Evolutionary conservation across 2,329 filamentous ascomycete species (phyloP), one percentile per base, ranked within the genome.

Genomic region (Calycina herbarum): DNA sequence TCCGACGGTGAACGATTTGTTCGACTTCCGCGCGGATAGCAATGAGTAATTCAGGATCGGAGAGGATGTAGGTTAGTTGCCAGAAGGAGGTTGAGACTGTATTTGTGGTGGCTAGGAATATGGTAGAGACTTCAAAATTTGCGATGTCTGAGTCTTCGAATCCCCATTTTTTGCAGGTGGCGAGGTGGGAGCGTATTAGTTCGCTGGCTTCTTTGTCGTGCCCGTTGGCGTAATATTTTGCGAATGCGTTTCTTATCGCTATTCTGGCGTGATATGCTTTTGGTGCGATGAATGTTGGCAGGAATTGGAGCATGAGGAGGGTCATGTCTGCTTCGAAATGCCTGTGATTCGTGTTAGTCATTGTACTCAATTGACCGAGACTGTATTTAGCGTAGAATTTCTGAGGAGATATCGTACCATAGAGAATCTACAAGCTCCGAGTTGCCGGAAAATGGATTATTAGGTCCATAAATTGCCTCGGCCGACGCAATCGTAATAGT

Each of bases 381-480:
- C 54, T 17, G 58, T 11, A 7, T 13, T 40, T n/a, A 51, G 58
- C 33, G 48, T 13, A 45, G 5, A n/a, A 31, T 2, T 6, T n/a
- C 11, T 17, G 15, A 11, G 31, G 13, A 7, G 20, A 7, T 11
- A 51, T 59, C 61, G 17, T 65, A 69, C 79, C 76, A 79, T 24
- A 82, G 76, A n/a, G 76, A 76, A 13, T 80, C 73, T 15, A 80
- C 68, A 5, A 82, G 69, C 2, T 68, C 68, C 1, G 75, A 72
- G 20, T 81, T 70, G 1, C 70, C 61, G 11, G 69, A 74, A 38
- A 82, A 76, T 0, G 81, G 80, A 68, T 83, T 82, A 0, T 78
- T 64, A 1, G 79, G 76, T 1, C 82, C 82, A 64, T 80, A 84
- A n/a, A 84, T 72, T 2, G 79, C 78, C 29, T 76, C 69, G 5